These are phyloP conservation scores for Diaporthe sp. DNA, from an alignment of 2,329 filamentous ascomycete genomes.

Conservation along the genomic window DNA sequence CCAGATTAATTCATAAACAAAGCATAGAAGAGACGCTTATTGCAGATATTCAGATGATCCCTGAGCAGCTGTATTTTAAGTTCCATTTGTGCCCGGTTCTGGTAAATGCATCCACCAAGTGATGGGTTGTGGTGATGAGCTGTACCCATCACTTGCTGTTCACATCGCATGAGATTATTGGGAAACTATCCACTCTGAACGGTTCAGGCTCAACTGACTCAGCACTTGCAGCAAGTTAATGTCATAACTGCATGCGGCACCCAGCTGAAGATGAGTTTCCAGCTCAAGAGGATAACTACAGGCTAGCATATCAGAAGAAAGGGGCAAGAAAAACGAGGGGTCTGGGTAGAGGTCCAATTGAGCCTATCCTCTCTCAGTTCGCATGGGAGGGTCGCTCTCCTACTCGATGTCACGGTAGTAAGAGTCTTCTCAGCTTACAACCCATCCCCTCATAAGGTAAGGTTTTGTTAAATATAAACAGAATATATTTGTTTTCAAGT, in stretches of 20 bases:
- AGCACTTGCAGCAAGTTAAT: neutral
- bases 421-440: no score
- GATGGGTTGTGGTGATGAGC: no score
- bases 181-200: neutral
- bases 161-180: neutral
- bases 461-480: no score
- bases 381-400: neutral
- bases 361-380: neutral
- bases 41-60: neutral
- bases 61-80: neutral
- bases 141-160: neutral
- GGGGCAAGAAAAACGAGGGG: slow-evolving; percentile 1
- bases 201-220: neutral
- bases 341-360: neutral
- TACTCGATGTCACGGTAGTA: neutral
- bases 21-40: neutral
- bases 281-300: neutral
- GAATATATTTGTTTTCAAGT: no score
- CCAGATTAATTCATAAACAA: slow-evolving; percentile 8
- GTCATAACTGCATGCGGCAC: neutral
- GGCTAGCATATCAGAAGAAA: neutral
- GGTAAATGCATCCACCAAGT: neutral
- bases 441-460: no score
- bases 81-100: neutral
- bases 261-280: neutral